A percentile compares a stretch with the other conserved stretches of the same genome.
These are phyloP conservation scores for Rhypophila decipiens DNA, from an alignment of 495 filamentous ascomycete genomes.

Conservation along the genomic window DNA sequence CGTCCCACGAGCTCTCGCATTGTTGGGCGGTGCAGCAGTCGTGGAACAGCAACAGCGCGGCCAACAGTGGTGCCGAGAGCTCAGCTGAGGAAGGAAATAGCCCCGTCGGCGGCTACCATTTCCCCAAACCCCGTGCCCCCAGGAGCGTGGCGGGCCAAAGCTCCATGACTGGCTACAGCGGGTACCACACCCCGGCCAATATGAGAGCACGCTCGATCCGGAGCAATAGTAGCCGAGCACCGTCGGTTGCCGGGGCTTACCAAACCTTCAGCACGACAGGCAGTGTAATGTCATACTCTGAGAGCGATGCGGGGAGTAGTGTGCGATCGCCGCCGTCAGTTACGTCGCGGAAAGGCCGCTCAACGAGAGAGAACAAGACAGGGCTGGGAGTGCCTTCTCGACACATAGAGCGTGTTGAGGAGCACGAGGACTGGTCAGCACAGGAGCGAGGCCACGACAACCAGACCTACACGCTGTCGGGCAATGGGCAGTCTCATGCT, in stretches of 20 bases:
- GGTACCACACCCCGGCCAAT: conserved; percentile 22
- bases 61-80: conserved; percentile 24
- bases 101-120: conserved; percentile 16
- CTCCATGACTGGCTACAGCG: conserved; percentile 17
- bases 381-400: background rate
- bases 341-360: conserved; percentile 6
- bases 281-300: conserved; percentile 12
- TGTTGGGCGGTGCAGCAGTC: conserved; percentile 51
- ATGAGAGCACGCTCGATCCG: conserved; percentile 20
- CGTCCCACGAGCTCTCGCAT: conserved; percentile 51
- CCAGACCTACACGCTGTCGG: conserved; percentile 13
- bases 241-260: conserved; percentile 14
- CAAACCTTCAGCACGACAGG: conserved; percentile 10
- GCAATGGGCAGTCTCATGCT: background rate
- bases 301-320: conserved; percentile 20
- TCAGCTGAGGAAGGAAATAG: conserved; percentile 18
- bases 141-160: conserved; percentile 18
- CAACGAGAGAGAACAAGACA: background rate
- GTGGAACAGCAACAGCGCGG: conserved; percentile 31
- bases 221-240: conserved; percentile 14
- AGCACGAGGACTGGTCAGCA: conserved; percentile 7
- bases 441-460: no score
- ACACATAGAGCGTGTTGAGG: conserved; percentile 8
- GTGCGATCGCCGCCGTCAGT: conserved; percentile 15
- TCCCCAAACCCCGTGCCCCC: conserved; percentile 25